Evolutionary conservation across 257 asterid species (phyloP).

Genomic region (Primulina eburnea): DNA sequence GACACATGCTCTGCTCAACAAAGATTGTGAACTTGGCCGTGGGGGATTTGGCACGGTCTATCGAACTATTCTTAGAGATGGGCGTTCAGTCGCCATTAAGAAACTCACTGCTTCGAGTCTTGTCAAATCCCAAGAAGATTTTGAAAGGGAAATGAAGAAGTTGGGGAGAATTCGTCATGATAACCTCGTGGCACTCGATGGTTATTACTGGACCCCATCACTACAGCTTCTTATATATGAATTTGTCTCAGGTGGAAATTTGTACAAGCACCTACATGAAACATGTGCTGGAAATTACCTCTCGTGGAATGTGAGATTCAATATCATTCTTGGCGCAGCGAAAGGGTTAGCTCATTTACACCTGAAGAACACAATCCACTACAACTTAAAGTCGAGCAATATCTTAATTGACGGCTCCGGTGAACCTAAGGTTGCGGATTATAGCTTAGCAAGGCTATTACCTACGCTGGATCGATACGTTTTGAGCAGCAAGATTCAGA

Average conservation of each 20-base stretch:
- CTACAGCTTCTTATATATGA: slow-evolving; percentile 84
- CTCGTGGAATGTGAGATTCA: slow-evolving; percentile 77
- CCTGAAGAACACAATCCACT: slow-evolving; percentile 67
- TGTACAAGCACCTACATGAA: slow-evolving; percentile 76
- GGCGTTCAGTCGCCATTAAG: slow-evolving; percentile 78
- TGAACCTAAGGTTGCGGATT: slow-evolving; percentile 78
- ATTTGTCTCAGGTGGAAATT: slow-evolving; percentile 69
- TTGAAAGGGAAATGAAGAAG: slow-evolving; percentile 70
- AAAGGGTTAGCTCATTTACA: slow-evolving; percentile 75
- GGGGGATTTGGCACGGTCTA: slow-evolving; percentile 95
- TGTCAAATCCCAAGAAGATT: slow-evolving; percentile 75
- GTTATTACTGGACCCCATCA: slow-evolving; percentile 90
- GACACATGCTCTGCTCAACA: slow-evolving; percentile 74
- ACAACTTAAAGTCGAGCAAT: slow-evolving; percentile 82
- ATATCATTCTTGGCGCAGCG: slow-evolving; percentile 68
- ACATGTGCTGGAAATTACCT: slow-evolving; percentile 43
- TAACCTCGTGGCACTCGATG: slow-evolving; percentile 70
- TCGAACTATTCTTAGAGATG: slow-evolving; percentile 66
- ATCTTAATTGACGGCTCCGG: slow-evolving; percentile 59
- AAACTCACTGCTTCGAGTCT: slow-evolving; percentile 80
- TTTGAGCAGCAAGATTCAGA: slow-evolving; percentile 84
- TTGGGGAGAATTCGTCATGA: slow-evolving; percentile 59
- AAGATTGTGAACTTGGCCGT: slow-evolving; percentile 87
- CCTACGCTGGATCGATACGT: slow-evolving; percentile 77
- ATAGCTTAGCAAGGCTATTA: slow-evolving; percentile 68